Evolutionary conservation across 2,329 filamentous ascomycete genomes (phyloP), one percentile per base, ranked within the genome.

Genomic region (Claviceps digitariae): DNA sequence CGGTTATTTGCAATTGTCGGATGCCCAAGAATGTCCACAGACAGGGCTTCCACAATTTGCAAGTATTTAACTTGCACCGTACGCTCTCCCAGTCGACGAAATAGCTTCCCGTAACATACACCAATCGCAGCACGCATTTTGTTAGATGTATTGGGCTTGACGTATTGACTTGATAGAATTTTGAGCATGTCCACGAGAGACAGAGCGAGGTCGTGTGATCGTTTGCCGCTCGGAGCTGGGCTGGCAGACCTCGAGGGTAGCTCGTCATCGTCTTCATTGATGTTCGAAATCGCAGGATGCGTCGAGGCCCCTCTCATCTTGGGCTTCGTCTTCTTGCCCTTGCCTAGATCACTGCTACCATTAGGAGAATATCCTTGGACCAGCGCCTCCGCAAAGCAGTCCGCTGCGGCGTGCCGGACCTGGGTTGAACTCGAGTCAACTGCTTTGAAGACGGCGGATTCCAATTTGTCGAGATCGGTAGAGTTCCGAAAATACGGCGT

Each of bases 391-490:
- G 90, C 86, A 54, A 97, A 75, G 64, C 87, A 91, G 53, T 89
- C 87, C 7, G 90, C 90, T 3, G 89, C 89, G 2, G 90, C 87
- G 67, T 91, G 87, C 56, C 93, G 81, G 51, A 95, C 88, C 29
- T 83, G 77, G 0, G 83, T 71, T 49, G 84, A 86, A 1, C 82
- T 69, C 38, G 84, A 90, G 60, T 98, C 93, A 55, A 94, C 84
- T 0, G 85, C 79, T 68, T 95, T 97, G 78, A 90, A 93, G 17
- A 94, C 72, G 6, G 85, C 81, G 36, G 79, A 79, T 67, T 91
- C 90, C 21, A 97, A 70, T 65, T 86, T 89, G 60, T 98, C 93
- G 63, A 95, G 95, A 64, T 98, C 93, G 65, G 78, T 84, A 15
- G 85, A 82, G 63, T 94, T 95, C 63, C 90, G 84, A 64, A 97